Base-by-base conservation (phyloP, 345 rosid species). In the Euphorbia lathyris region DNA sequence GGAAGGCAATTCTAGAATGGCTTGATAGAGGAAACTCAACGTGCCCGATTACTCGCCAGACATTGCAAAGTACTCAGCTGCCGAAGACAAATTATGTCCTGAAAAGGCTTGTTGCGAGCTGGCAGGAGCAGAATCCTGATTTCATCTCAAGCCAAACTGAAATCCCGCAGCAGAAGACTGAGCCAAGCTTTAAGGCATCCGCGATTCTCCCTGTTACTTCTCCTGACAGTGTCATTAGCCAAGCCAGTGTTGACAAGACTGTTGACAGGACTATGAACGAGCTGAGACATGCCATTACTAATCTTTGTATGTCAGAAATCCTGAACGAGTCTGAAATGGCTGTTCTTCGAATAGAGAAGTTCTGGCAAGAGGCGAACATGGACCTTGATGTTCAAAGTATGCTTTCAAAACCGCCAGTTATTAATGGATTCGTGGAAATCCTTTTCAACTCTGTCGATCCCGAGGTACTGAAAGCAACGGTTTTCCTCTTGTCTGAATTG, bases 1-100 rank as follows among this genome's bases (percentile, higher is more conserved):
- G 94, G 19, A 75, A 40, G 59, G 91, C 94, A 4, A 86, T 86
- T 20, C 83, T 82, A 69, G 94, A 86, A 70, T 86, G 94, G 94
- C 67, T 89, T 2, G 84, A 82, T 40, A 72, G 91, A 66, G 94
- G 94, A 34, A 86, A 83, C 78, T 81, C 87, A 32, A 84, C 87
- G 0, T 89, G 94, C 72, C 94, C 94, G 0, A 89, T 89, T 62
- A 89, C 94, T 2, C 85, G 94, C 29, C 91, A 89, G 77, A 59
- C 67, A 74, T 80, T 89, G 71, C 80, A 72, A 12, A 82, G 81
- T 51, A 82, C 78, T 27, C 86, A 76, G 52, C 77, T 89, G 58
- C 91, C 94, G 13, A 86, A 83, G 71, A 81, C 91, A 30, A 89
- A 89, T 75, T 86, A 85, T 47, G 91, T 86, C 2, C 88, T 89